Base-by-base conservation (phyloP, 306 rosid genomes). In the Glycine tomentella region DNA sequence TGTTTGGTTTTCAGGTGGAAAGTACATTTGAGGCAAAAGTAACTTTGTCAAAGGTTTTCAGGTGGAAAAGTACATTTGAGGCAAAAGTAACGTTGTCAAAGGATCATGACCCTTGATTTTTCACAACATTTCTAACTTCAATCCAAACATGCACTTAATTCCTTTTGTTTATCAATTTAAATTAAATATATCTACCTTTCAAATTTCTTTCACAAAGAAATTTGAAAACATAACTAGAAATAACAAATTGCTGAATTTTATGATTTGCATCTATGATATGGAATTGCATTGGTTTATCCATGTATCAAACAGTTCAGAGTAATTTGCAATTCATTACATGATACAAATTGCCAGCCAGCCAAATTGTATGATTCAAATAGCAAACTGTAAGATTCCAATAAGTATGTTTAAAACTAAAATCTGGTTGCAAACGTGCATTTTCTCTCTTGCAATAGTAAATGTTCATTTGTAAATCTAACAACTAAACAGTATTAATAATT, bases 391-490 rank as follows among this genome's bases (percentile, higher is more conserved):
- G 33, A 34, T 3, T 9, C 12, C 20, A 62, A 73, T 0, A 53
- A 70, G 9, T 44, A 69, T 46, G 56, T 20, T 2, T 48, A 20
- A 53, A 69, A 51, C 64, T 57, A 49, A 36, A 17, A 66, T 56
- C 33, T 44, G 33, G 9, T 15, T 42, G 16, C 49, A 61, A 56
- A 69, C 33, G 9, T 45, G 62, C 42, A 48, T 45, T 42, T 33
- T 7, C 52, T n/a, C 74, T 46, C 72, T 76, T 56, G 64, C 5
- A 17, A 36, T 14, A 62, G 76, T 52, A 42, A 72, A 55, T 44
- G 20, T 34, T 76, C 36, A 50, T 63, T 72, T 33, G 36, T 48
- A 65, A 76, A 66, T 75, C 52, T 51, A 63, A 79, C 13, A 69
- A 12, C 66, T 44, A 72, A 45, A 20, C 49, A 61, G 46, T 76